Evolutionary conservation across 192 early-diverging fungal genomes (phyloP).

Genomic region (Mortierella hygrophila): DNA sequence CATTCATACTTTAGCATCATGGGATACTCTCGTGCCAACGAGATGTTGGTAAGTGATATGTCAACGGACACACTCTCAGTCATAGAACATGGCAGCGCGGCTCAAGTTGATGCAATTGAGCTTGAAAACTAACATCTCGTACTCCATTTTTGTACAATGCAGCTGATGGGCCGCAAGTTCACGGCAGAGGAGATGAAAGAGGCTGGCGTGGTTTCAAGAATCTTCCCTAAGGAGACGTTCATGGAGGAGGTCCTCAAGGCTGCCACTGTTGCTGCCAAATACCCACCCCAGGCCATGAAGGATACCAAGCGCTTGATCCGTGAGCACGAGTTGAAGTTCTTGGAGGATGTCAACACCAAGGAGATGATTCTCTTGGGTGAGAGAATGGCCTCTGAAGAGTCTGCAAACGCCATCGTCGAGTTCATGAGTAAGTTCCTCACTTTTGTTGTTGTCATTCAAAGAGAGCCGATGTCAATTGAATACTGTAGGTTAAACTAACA

Average conservation of each 20-base stretch:
- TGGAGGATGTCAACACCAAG: constrained; percentile 62
- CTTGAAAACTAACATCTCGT: neutral
- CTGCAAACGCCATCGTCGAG: constrained; percentile 60
- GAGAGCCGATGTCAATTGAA: neutral
- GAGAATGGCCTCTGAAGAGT: constrained; percentile 68
- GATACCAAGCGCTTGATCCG: constrained; percentile 70
- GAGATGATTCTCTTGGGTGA: constrained; percentile 71
- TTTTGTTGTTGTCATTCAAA: neutral
- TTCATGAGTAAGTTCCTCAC: constrained; percentile 53
- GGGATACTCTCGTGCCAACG: constrained; percentile 73
- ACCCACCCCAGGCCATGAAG: constrained; percentile 68
- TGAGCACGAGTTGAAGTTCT: constrained; percentile 54
- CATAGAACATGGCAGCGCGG: neutral
- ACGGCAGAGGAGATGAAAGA: constrained; percentile 72
- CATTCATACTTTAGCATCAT: constrained; percentile 63
- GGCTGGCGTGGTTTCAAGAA: constrained; percentile 65
- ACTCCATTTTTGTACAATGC: neutral
- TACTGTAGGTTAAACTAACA: no score
- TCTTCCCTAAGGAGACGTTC: constrained; percentile 66
- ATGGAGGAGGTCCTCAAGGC: constrained; percentile 61
- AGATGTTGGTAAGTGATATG: constrained; percentile 65
- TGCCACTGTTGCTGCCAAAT: constrained; percentile 64
- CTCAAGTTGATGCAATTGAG: neutral
- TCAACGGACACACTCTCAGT: neutral
- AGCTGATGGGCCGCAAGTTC: constrained; percentile 68